Evolutionary conservation across 495 filamentous ascomycete genomes (phyloP), one percentile per base, ranked within the genome.

Genomic region (Hypoxylon lienhwacheense): DNA sequence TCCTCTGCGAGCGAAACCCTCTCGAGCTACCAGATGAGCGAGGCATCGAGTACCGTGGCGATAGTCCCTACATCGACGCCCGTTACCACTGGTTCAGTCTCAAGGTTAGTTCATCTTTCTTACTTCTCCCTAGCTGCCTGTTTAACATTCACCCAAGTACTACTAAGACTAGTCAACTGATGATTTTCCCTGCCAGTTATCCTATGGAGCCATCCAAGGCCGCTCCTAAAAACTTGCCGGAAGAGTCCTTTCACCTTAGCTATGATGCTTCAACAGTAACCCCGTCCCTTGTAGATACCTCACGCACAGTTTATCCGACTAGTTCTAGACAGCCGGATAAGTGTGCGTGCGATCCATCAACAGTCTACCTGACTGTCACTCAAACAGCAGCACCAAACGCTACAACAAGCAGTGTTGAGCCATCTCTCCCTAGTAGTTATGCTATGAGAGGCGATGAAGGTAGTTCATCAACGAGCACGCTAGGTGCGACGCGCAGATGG

Each of bases 321-420:
- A 37, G 2, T 7, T 15, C 36, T 5, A 16, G 46, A 19, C n/a
- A 15, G 29, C 20, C 43, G 5, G 28, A 14, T 29, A 48, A 41
- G 42, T 62, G 58, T 7, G 35, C 33, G 12, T 63, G 59, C 32
- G 59, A 53, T 1, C 24, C 53, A 37, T 28, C 55, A 29, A 68
- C 65, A 4, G 48, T 70, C 15, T 63, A 63, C 39, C 61, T 65
- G 17, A 69, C 65, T n/a, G 59, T 67, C 2, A 57, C 46, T 3
- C 20, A 49, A 16, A 64, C 60, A 15, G 47, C 34, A 11, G 47
- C 47, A 15, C 36, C 14, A 19, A 51, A 55, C 6, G 54, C 55
- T 6, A 35, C 42, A 10, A 67, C 64, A 12, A 59, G 45, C 41
- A 66, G 61, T 5, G 57, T 64, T 11, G 46, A 67, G 40, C 61